phyloP scores from a whole-genome alignment of 371 early-diverging fungal genomes.

The Mucor circinelloides region DNA sequence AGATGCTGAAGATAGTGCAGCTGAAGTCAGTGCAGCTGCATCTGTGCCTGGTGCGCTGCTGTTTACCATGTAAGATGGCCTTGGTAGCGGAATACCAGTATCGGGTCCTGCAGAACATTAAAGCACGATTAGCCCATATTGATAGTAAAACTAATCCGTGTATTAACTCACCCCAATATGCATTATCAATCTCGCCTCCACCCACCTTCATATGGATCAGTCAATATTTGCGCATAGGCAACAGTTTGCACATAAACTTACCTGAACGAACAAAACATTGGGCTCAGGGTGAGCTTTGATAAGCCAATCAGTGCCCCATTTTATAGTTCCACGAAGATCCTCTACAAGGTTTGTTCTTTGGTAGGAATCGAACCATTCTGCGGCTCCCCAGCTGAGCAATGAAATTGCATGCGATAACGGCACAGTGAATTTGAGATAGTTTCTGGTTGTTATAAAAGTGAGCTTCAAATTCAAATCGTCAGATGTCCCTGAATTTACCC shows the following conservation, averaged over 20 bases:
- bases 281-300: constrained; percentile 61
- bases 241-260: not conserved
- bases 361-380: constrained; percentile 57
- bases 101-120: constrained; percentile 22
- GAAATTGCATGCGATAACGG: constrained; percentile 57
- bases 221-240: not conserved
- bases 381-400: constrained; percentile 59
- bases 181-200: constrained; percentile 30
- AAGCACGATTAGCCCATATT: not conserved
- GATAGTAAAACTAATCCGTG: not conserved
- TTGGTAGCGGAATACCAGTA: constrained; percentile 44
- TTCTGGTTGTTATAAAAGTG: not conserved
- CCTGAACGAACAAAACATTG: constrained; percentile 47
- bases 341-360: constrained; percentile 42
- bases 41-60: constrained; percentile 50
- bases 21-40: constrained; percentile 47
- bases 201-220: constrained; percentile 11
- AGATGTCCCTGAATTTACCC: not conserved
- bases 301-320: constrained; percentile 69
- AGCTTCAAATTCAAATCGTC: not conserved
- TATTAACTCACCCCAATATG: constrained; percentile 26
- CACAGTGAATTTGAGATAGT: constrained; percentile 57
- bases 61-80: constrained; percentile 43
- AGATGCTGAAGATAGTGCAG: constrained; percentile 54
- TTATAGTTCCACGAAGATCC: constrained; percentile 49